Conservation (phyloP, 2,329 filamentous ascomycete species). For the Sarocladium kiliense region DNA sequence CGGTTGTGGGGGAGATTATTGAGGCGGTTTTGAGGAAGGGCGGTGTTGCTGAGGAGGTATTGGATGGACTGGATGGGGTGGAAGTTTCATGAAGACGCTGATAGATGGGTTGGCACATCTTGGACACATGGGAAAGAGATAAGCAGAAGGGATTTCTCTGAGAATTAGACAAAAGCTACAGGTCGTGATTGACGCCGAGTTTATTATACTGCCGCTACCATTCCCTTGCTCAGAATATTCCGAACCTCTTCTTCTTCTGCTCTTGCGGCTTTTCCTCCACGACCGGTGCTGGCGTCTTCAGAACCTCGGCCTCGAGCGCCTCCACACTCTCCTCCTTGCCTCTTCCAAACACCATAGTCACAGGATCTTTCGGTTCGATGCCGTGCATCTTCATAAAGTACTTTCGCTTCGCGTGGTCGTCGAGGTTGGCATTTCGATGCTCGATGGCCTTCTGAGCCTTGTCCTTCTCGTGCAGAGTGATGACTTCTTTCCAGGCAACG, state of each 20-base stretch:
- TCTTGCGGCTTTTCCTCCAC: constrained; percentile 23
- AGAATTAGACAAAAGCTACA: background rate
- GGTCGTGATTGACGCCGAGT: background rate
- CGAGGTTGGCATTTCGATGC: constrained; percentile 65
- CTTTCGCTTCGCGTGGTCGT: constrained; percentile 82
- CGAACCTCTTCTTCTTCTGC: constrained; percentile 71
- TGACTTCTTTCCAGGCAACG: constrained; percentile 62
- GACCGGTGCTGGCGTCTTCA: constrained; percentile 8
- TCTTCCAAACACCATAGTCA: constrained; percentile 40
- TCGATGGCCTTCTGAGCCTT: constrained; percentile 63
- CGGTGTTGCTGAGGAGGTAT: constrained; percentile 80
- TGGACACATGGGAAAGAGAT: too few species aligned
- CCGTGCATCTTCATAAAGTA: constrained; percentile 85
- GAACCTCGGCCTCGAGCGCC: constrained; percentile 28
- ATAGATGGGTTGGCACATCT: too few species aligned
- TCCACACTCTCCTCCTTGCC: constrained; percentile 29
- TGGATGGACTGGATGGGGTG: constrained; percentile 74
- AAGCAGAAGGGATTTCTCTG: background rate
- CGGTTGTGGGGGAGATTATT: constrained; percentile 67
- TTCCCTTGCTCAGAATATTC: constrained; percentile 59
- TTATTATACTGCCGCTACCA: constrained; percentile 10
- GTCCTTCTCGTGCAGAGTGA: constrained; percentile 71
- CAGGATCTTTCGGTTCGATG: constrained; percentile 57
- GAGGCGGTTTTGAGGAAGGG: constrained; percentile 70
- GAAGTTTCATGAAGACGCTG: constrained; percentile 57